A percentile compares a stretch with the other conserved stretches of the same genome.
Conservation (phyloP, 73 alveolate genomes). For the Tetrahymena borealis region DNA sequence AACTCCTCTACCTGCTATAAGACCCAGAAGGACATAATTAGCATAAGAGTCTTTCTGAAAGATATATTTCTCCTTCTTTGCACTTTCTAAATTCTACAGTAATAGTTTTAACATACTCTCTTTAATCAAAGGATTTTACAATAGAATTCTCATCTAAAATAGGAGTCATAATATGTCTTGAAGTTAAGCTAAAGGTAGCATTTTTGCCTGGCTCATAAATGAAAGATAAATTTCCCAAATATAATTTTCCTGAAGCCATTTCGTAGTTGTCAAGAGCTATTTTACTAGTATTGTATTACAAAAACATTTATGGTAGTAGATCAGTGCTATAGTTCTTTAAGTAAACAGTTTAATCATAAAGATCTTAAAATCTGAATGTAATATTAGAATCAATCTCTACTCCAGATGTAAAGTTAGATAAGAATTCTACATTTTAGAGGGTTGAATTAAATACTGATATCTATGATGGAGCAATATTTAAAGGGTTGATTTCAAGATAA, state of each 20-base stretch:
- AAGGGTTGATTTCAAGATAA: neutral
- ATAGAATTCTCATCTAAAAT: neutral
- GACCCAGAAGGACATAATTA: neutral
- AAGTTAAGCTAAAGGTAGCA: neutral
- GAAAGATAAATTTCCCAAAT: neutral
- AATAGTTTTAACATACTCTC: neutral
- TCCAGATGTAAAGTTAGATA: neutral
- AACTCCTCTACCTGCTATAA: neutral
- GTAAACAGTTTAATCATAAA: neutral
- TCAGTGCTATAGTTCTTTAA: neutral
- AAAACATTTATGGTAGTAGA: neutral
- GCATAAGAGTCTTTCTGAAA: neutral
- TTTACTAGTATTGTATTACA: neutral
- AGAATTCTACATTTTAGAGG: neutral
- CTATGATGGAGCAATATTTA: neutral
- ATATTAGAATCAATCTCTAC: neutral
- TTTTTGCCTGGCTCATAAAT: neutral
- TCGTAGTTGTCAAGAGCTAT: neutral
- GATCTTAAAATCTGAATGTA: neutral
- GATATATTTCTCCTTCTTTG: neutral
- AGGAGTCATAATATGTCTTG: neutral
- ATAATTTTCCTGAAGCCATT: neutral
- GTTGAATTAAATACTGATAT: neutral
- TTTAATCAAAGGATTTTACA: neutral
- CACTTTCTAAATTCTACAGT: neutral